Base-by-base conservation (phyloP, 2,329 filamentous ascomycete species). In the Xylaria sp. region DNA sequence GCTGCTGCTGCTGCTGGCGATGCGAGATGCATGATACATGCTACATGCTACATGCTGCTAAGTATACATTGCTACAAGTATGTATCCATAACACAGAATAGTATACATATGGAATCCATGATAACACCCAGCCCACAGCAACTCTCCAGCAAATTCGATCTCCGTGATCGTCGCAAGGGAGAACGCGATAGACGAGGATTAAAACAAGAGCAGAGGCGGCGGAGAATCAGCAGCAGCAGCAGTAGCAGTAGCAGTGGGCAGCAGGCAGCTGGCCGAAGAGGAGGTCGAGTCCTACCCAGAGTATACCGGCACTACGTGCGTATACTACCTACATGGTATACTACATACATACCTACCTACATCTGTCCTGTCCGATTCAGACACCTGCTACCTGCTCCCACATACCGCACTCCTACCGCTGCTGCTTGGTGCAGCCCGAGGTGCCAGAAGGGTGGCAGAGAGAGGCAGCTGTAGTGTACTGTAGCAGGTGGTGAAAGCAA, bases 131-230 rank as follows among this genome's bases (percentile, higher is more conserved):
- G 29, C 32, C 37, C 37, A 16, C 40, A 23, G 37, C 53, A 21
- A 18, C 42, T 35, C 40, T 65, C 16, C 35, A 27, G 47, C 50
- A 21, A 42, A 59, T 44, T 44, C 9, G 44, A 47, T 61, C 63
- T 48, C 58, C 57, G 53, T 61, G 63, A 66, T 66, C 63, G 57
- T 61, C 58, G 57, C 63, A 61, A 21, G 63, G 63, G 48, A 25
- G n/a, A 27, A 29, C 12, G 9, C 27, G 32, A 32, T 51, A 25
- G 53, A 51, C 54, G 54, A 32, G 48, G 21, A 27, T 53, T n/a
- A 60, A 29, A 44, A 60, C 9, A 32, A 51, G 44, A 47, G 32
- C 32, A 35, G 32, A 35, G 29, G 29, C 29, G 29, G 29, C 29
- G 29, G 5, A 32, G 29, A 32, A 5, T 32, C 32, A 35, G 32